These are phyloP conservation scores for Blastobotrys apis DNA, from an alignment of 1,139 yeast genomes.

Conservation along the genomic window DNA sequence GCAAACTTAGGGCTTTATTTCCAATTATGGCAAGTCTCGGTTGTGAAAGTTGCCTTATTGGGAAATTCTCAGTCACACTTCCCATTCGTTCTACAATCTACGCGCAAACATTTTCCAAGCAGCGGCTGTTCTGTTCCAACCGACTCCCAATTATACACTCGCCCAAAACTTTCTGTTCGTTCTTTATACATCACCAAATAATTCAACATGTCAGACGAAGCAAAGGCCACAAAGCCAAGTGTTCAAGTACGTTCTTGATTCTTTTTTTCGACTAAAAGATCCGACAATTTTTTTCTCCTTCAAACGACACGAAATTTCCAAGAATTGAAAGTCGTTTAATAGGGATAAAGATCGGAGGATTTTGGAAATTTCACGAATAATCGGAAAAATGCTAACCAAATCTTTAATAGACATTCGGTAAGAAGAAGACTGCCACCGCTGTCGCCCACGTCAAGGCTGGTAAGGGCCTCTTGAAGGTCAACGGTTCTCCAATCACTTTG, in stretches of 20 bases:
- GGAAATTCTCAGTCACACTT: not conserved
- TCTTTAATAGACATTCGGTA: constrained; percentile 84
- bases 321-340: too few relatives aligned
- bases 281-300: not conserved
- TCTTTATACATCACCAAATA: constrained; percentile 2
- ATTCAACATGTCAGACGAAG: constrained; percentile 14
- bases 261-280: too few relatives aligned
- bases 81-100: not conserved
- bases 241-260: constrained; percentile 12
- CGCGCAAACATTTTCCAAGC: not conserved
- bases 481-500: constrained; percentile 98
- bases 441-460: constrained; percentile 99
- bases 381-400: not conserved
- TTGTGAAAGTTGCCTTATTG: not conserved
- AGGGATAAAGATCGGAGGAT: too few relatives aligned
- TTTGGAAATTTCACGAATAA: too few relatives aligned
- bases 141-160: not conserved
- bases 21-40: not conserved
- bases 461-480: constrained; percentile 97
- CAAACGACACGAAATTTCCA: too few relatives aligned
- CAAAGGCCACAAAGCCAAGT: constrained; percentile 15
- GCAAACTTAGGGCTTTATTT: not conserved
- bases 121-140: too few relatives aligned
- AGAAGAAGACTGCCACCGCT: constrained; percentile 99
- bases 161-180: not conserved